A percentile compares a stretch with the other conserved stretches of the same genome.
phyloP scores from a whole-genome alignment of 169 alveolate genomes.

The Plasmodium adleri region DNA sequence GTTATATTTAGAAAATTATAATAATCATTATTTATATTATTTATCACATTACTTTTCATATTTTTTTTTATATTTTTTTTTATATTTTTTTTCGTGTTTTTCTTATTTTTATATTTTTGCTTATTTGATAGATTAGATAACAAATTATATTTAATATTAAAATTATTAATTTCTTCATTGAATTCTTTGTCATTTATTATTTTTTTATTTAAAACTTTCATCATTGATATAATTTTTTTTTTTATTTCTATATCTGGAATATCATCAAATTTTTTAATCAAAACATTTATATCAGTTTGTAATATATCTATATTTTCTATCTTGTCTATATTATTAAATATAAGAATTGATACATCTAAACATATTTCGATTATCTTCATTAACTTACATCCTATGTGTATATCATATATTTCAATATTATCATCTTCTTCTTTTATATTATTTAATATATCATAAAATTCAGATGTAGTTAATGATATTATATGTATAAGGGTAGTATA shows the following conservation, averaged over 20 bases:
- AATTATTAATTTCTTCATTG: conserved; percentile 20
- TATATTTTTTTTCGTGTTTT: conserved; percentile 12
- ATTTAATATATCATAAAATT: conserved; percentile 18
- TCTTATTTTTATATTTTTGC: too few species aligned
- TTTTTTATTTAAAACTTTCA: conserved; percentile 13
- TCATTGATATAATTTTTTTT: conserved; percentile 30
- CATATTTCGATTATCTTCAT: conserved; percentile 58
- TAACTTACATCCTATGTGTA: conserved; percentile 33
- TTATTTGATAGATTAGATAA: too few species aligned
- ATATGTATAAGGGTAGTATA: conserved; percentile 29
- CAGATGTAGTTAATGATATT: conserved; percentile 23
- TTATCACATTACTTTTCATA: neutral
- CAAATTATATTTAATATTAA: neutral
- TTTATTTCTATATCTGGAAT: conserved; percentile 68
- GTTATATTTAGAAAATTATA: conserved; percentile 41
- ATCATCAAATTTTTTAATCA: conserved; percentile 20
- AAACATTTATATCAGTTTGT: conserved; percentile 4
- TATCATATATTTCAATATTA: neutral
- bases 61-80: neutral
- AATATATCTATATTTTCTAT: neutral
- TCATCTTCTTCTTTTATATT: conserved; percentile 10
- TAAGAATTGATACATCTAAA: conserved; percentile 15
- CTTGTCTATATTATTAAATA: conserved; percentile 11
- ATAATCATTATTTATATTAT: neutral
- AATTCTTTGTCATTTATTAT: neutral